Conservation (phyloP, 345 rosid species). For the Syzygium jambos region DNA sequence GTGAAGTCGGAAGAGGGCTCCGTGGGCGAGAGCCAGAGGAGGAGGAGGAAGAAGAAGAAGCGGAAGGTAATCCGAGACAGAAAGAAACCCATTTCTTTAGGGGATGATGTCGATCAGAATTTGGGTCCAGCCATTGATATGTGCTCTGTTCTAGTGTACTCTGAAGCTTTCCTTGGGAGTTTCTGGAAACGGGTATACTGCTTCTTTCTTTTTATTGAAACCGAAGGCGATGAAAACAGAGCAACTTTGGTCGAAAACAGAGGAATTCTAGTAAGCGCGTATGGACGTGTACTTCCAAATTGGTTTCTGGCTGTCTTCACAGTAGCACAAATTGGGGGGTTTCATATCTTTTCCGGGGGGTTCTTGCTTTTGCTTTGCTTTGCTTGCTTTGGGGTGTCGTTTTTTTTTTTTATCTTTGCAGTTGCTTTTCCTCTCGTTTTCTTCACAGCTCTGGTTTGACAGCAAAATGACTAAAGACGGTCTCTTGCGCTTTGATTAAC, state of each 20-base stretch:
- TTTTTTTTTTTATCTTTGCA: neutral
- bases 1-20: slow-evolving; percentile 10
- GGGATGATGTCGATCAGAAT: neutral
- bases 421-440: neutral
- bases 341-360: neutral
- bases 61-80: neutral
- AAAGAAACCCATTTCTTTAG: neutral
- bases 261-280: neutral
- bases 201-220: neutral
- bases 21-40: neutral
- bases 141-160: neutral
- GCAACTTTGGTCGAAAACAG: neutral
- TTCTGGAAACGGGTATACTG: neutral
- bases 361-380: neutral
- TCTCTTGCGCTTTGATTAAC: neutral
- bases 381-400: neutral
- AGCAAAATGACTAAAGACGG: neutral
- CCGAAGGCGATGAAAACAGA: neutral
- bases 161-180: neutral
- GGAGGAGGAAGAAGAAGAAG: neutral
- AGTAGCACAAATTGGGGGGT: neutral
- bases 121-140: neutral
- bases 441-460: neutral
- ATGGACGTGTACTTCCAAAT: neutral
- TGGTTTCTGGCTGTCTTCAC: neutral